Evolutionary conservation across 768 basidiomycete species (phyloP), one percentile per base, ranked within the genome.

Genomic region (Mycena pura): DNA sequence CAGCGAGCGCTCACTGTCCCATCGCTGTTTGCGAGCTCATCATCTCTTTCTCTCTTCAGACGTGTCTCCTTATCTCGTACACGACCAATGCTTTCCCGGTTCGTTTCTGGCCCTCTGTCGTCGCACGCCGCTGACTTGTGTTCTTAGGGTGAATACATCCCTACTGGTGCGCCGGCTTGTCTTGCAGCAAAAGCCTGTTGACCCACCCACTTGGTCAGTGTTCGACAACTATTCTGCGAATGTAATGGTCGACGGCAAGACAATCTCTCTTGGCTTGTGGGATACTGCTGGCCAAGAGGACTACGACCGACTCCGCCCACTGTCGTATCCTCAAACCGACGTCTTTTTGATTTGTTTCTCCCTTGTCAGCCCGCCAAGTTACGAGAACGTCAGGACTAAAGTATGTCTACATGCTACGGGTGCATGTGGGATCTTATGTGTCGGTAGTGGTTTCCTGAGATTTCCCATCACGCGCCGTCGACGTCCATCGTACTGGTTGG

Each of bases 211-310:
- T 15, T 45, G 38, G 39, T 24, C 73, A 90, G 97, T 99, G 38
- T 99, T 99, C 75, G 97, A 99, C 80, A 99, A 99, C 81, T 99
- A 97, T 74, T 95, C 93, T 55, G 95, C 95, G 61, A 96, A 96
- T 78, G 96, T 99, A 55, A 95, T 98, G 90, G 97, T 99, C 45
- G 97, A 99, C 70, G 94, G 95, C 68, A 96, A 96, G 83, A 97
- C 97, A 51, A 96, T 99, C 72, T 97, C 95, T 62, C 88, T 99
- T 57, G 96, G 96, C 48, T 82, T 99, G 57, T 99, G 97, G 97
- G 97, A 99, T 85, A 99, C 97, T n/a, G 97, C 97, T 32, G 97
- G 97, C 67, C 97, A 99, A 79, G 97, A 99, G 77, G 96, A 99
- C 81, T 99, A 96, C 74, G 95, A 96, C 79, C 91, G 97, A 41